A percentile compares a stretch with the other conserved stretches of the same genome.
These are phyloP conservation scores for Emydomyces testavorans DNA, from an alignment of 2,329 filamentous ascomycete genomes.

Conservation along the genomic window DNA sequence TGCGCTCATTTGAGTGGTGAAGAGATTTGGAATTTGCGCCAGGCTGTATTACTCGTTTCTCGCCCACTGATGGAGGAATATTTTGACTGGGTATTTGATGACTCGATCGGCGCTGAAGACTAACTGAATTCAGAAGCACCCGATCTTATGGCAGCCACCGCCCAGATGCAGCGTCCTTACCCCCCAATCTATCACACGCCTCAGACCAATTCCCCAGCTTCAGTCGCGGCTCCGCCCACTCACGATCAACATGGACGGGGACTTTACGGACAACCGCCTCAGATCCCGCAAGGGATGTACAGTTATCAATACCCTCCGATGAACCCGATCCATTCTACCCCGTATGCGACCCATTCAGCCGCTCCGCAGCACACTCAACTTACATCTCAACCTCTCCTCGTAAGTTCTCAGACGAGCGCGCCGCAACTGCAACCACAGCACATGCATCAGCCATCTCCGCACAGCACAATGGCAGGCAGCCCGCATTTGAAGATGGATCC, in stretches of 20 bases:
- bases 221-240: conserved; percentile 75
- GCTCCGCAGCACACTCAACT: conserved; percentile 46
- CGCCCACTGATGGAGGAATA: no score
- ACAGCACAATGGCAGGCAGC: conserved; percentile 47
- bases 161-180: conserved; percentile 60
- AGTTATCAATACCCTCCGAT: conserved; percentile 50
- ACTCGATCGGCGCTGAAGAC: conserved; percentile 49
- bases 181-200: conserved; percentile 92
- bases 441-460: conserved; percentile 29
- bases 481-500: conserved; percentile 41
- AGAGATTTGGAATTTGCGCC: neutral
- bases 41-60: neutral
- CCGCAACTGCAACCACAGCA: conserved; percentile 32
- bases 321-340: conserved; percentile 43
- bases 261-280: conserved; percentile 72
- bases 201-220: conserved; percentile 88
- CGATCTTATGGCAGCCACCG: conserved; percentile 53
- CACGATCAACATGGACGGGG: conserved; percentile 77
- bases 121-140: conserved; percentile 49
- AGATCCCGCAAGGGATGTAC: conserved; percentile 79
- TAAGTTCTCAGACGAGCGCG: conserved; percentile 34
- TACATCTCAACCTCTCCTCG: conserved; percentile 46
- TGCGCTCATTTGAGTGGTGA: neutral
- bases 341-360: conserved; percentile 46
- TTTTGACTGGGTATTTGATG: neutral